phyloP scores from a whole-genome alignment of 306 rosid species.

The Lithocarpus polystachyus region DNA sequence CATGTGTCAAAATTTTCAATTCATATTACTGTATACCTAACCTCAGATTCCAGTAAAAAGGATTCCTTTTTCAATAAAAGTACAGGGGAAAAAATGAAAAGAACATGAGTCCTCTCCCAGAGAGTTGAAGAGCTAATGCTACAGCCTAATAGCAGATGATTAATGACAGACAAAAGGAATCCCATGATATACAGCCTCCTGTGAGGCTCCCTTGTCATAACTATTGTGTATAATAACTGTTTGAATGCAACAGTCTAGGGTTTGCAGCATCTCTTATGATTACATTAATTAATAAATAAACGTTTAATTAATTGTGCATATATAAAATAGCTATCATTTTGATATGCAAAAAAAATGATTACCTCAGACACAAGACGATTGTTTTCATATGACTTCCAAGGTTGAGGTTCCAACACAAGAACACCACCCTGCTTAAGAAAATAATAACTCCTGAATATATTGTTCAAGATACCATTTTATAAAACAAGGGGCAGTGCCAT shows the following conservation, averaged over 20 bases:
- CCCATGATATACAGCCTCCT: background rate
- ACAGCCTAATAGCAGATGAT: background rate
- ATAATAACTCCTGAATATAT: background rate
- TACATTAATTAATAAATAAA: too few relatives aligned
- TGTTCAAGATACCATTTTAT: background rate
- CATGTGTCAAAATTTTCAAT: too few relatives aligned
- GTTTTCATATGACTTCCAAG: slow-evolving; percentile 81
- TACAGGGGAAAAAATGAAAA: background rate
- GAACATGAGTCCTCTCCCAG: background rate
- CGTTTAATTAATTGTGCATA: too few relatives aligned
- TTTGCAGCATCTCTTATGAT: too few relatives aligned
- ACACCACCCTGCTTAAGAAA: slow-evolving; percentile 74
- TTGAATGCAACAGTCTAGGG: too few relatives aligned
- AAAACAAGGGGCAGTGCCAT: background rate
- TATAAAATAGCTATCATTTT: too few relatives aligned
- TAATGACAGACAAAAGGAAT: background rate
- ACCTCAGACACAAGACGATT: slow-evolving; percentile 51
- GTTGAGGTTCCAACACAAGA: slow-evolving; percentile 94
- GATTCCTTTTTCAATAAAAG: background rate
- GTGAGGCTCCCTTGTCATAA: too few relatives aligned
- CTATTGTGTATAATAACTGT: too few relatives aligned
- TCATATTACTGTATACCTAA: background rate
- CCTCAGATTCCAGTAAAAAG: background rate
- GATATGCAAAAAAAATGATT: background rate
- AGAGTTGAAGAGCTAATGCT: background rate